Evolutionary conservation across 192 early-diverging fungal species (phyloP).

Genomic region (Coemansia sp.): DNA sequence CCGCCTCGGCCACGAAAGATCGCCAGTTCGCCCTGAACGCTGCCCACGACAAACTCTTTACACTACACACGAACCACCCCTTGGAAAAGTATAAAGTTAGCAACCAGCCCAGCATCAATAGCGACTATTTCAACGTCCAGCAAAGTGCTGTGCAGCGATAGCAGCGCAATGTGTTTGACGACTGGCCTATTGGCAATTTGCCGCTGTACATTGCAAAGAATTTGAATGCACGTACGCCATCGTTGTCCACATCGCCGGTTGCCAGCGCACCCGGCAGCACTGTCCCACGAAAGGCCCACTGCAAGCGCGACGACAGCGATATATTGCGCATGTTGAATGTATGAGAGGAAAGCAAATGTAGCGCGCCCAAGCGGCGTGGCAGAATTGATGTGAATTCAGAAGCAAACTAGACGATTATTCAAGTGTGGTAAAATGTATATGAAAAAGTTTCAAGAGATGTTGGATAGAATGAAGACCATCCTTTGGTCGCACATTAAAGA

Average conservation of each 20-base stretch:
- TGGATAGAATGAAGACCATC: no score
- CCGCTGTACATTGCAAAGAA: neutral
- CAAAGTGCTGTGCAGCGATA: no score
- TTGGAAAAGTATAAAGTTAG: no score
- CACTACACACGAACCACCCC: constrained; percentile 33
- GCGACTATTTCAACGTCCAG: no score
- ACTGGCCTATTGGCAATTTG: neutral
- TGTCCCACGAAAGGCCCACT: constrained; percentile 50
- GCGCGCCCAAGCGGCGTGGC: neutral
- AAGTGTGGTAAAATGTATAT: no score
- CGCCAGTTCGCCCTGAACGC: constrained; percentile 49
- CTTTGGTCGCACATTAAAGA: no score
- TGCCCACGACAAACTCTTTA: constrained; percentile 53
- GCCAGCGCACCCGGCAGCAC: constrained; percentile 47
- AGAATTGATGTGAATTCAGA: neutral
- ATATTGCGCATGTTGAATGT: constrained; percentile 33
- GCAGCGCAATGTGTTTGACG: neutral
- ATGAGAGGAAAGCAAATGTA: neutral
- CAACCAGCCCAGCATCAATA: neutral
- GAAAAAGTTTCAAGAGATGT: no score
- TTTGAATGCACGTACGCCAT: constrained; percentile 41
- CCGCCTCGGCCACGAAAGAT: constrained; percentile 50
- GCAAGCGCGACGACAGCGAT: constrained; percentile 47
- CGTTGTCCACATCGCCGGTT: constrained; percentile 50
- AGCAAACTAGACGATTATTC: no score